Evolutionary conservation across 371 early-diverging fungal genomes (phyloP).

Genomic region (Mucor lusitanicus): DNA sequence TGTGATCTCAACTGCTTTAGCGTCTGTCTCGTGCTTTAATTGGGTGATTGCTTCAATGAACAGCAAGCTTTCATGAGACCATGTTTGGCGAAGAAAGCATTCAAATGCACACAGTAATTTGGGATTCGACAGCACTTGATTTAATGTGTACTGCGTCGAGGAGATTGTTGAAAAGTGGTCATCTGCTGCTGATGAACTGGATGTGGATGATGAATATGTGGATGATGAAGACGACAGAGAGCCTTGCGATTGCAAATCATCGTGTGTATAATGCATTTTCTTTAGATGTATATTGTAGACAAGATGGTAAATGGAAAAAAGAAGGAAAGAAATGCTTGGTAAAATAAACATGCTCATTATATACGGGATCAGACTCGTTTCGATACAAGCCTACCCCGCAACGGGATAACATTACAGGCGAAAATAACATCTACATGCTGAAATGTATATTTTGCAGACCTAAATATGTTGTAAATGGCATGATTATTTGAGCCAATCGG

Average conservation of each 20-base stretch:
- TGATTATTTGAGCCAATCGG: slow-evolving; percentile 34
- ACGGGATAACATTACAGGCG: too few relatives aligned
- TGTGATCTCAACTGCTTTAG: slow-evolving; percentile 18
- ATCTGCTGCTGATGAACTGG: slow-evolving; percentile 8
- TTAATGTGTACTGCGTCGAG: slow-evolving; percentile 9
- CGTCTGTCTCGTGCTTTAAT: slow-evolving; percentile 28
- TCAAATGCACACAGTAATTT: slow-evolving; percentile 29
- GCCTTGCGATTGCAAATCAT: slow-evolving; percentile 16
- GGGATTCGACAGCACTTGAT: slow-evolving; percentile 31
- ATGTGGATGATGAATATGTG: slow-evolving; percentile 15
- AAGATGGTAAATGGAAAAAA: not conserved
- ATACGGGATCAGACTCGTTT: too few relatives aligned
- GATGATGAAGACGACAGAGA: slow-evolving; percentile 24
- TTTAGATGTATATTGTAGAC: slow-evolving; percentile 1
- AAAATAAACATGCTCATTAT: not conserved
- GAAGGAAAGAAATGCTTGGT: not conserved
- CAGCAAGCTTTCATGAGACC: slow-evolving; percentile 30
- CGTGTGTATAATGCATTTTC: slow-evolving; percentile 15
- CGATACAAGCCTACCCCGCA: too few relatives aligned
- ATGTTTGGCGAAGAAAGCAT: slow-evolving; percentile 24
- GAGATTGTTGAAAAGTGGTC: not conserved
- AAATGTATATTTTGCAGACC: not conserved
- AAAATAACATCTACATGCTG: too few relatives aligned
- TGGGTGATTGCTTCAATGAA: slow-evolving; percentile 32
- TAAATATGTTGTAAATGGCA: slow-evolving; percentile 9